Evolutionary conservation across 257 asterid species (phyloP).

Genomic region (Knoxia roxburghii): DNA sequence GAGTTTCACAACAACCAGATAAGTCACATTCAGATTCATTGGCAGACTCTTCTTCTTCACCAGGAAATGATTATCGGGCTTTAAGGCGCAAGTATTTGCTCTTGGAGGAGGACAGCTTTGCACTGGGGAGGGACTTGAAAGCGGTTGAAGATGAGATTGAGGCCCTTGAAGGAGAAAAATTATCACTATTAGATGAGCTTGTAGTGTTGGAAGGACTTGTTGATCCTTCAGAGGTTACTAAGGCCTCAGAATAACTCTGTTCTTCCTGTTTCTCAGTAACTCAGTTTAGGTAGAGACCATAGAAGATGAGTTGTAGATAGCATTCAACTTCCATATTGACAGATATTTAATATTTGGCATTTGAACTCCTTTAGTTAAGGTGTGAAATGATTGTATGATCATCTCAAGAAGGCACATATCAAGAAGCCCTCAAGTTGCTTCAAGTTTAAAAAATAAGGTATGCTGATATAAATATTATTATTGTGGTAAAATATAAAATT

Average conservation of each 20-base stretch:
- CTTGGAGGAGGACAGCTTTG: conserved; percentile 72
- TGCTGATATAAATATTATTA: no score
- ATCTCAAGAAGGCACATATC: no score
- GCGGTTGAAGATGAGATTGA: conserved; percentile 62
- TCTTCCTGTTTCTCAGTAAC: neutral
- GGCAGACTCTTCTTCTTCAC: conserved; percentile 37
- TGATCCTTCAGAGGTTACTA: conserved; percentile 56
- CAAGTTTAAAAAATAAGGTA: no score
- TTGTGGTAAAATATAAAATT: no score
- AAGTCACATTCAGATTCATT: conserved; percentile 35
- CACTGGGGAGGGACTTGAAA: conserved; percentile 54
- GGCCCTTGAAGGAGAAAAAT: conserved; percentile 79
- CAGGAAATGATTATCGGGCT: conserved; percentile 61
- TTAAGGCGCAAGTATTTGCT: conserved; percentile 73
- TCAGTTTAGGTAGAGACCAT: neutral
- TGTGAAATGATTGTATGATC: no score
- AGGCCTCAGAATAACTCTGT: conserved; percentile 29
- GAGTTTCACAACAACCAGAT: conserved; percentile 28
- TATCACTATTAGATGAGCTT: conserved; percentile 69
- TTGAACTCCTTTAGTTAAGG: no score
- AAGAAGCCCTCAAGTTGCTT: no score
- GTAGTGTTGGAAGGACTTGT: conserved; percentile 88
- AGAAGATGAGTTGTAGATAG: neutral
- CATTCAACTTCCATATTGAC: neutral
- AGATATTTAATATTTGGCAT: no score